Percentiles rank a stretch among this genome's conserved stretches.
Evolutionary conservation across 2,329 filamentous ascomycete species (phyloP).

Genomic region (Stachybotrys echinatus): DNA sequence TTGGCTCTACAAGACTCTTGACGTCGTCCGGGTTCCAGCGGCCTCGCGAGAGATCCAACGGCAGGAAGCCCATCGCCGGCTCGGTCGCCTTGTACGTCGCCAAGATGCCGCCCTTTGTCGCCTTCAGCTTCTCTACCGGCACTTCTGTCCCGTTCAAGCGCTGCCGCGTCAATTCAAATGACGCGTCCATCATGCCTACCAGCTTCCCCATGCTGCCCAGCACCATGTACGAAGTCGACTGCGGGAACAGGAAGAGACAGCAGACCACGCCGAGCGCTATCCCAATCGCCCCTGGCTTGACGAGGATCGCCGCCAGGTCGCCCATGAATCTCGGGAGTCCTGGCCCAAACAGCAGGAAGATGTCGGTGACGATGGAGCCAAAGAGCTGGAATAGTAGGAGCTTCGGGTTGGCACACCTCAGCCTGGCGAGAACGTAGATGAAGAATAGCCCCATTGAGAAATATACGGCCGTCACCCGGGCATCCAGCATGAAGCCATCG

Average conservation of each 20-base stretch:
- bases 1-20: slow-evolving; percentile 24
- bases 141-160: slow-evolving; percentile 12
- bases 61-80: slow-evolving; percentile 35
- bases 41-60: slow-evolving; percentile 39
- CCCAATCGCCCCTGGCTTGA: slow-evolving; percentile 40
- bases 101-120: slow-evolving; percentile 21
- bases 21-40: slow-evolving; percentile 40
- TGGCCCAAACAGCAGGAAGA: slow-evolving; percentile 39
- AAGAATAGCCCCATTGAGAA: slow-evolving; percentile 34
- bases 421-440: slow-evolving; percentile 36
- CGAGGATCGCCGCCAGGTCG: slow-evolving; percentile 29
- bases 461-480: slow-evolving; percentile 33
- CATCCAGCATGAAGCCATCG: slow-evolving; percentile 41
- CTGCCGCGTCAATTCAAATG: slow-evolving; percentile 22
- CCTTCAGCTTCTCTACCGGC: slow-evolving; percentile 22
- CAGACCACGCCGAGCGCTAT: slow-evolving; percentile 38
- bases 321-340: slow-evolving; percentile 33
- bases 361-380: slow-evolving; percentile 38
- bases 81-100: slow-evolving; percentile 29
- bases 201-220: slow-evolving; percentile 26
- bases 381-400: slow-evolving; percentile 38
- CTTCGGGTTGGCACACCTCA: slow-evolving; percentile 40
- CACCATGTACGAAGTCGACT: slow-evolving; percentile 40
- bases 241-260: slow-evolving; percentile 41
- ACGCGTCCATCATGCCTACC: slow-evolving; percentile 21